Evolutionary conservation across 352 stramenopile species (phyloP), one percentile per base, ranked within the genome.

Genomic region (Phytophthora sansomeana): DNA sequence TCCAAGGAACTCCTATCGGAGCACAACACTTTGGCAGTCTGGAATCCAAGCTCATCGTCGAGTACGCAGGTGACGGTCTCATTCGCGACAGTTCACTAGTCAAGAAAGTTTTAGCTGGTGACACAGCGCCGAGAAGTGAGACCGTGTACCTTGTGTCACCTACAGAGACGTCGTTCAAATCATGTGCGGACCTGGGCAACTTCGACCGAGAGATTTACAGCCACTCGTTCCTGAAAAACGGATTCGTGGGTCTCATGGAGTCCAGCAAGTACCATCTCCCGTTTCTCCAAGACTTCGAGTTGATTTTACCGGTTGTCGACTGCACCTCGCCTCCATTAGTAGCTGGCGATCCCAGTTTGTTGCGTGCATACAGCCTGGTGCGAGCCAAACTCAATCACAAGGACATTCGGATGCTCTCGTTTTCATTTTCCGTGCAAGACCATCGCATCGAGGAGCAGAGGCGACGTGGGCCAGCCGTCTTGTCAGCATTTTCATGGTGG

Each of bases 41-140:
- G 28, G 53, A 69, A 48, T 43, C 68, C 0, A 29, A 59, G 2
- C 53, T 85, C 5, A 81, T 85, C 33, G 61, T 36, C 14, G 47
- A 43, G 9, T 83, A 78, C 32, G 42, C 48, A 5, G 77, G 74
- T 0, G 56, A 56, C 16, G 44, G 32, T 16, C 64, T 67, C 1
- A 67, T 85, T 36, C 53, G 68, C 17, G 63, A 85, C 3, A 80
- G 72, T 16, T 65, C 54, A 9, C 35, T 86, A 6, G 46, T 86
- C 21, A 38, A 73, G 16, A 26, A 69, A 3, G 46, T 75, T 2
- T 44, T 78, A 14, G 38, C 39, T 19, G 63, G 67, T 16, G 55
- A 63, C 54, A 85, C 79, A 4, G 62, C 63, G 3, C 73, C 63
- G 3, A 67, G 68, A 6, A 62, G 55, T 9, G 62, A 69, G 6